phyloP scores from a whole-genome alignment of 2,329 filamentous ascomycete genomes.

The Stagonosporopsis cucurbitacearum region DNA sequence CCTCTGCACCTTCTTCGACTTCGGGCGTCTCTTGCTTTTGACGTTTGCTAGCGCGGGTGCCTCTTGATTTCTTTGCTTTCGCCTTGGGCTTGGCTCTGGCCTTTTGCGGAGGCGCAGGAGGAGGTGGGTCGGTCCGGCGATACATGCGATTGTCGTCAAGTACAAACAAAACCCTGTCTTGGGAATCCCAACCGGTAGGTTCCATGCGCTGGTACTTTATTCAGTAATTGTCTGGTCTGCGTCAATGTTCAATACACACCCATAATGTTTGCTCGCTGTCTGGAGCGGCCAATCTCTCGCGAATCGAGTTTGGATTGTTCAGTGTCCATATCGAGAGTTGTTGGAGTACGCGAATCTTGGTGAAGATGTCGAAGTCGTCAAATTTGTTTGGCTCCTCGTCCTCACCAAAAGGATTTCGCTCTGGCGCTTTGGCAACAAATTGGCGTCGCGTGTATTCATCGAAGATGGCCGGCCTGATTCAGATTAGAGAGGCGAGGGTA shows the following conservation, averaged over 20 bases:
- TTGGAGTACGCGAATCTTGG: conserved; percentile 83
- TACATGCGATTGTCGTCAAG: conserved; percentile 95
- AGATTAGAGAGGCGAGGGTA: not conserved
- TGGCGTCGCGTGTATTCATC: conserved; percentile 93
- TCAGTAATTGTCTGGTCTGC: conserved; percentile 21
- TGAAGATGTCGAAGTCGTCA: conserved; percentile 79
- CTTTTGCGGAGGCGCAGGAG: conserved; percentile 64
- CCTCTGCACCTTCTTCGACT: conserved; percentile 51
- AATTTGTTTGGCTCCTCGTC: conserved; percentile 78
- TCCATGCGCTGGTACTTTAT: conserved; percentile 65
- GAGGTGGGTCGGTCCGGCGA: conserved; percentile 77
- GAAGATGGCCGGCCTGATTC: conserved; percentile 77
- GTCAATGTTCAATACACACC: conserved; percentile 62
- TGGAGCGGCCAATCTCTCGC: conserved; percentile 83
- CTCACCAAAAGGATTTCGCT: conserved; percentile 83
- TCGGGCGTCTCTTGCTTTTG: conserved; percentile 63
- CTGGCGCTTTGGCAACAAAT: conserved; percentile 80
- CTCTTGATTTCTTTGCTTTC: conserved; percentile 64
- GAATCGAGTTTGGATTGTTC: conserved; percentile 82
- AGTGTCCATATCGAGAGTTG: conserved; percentile 90
- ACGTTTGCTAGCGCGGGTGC: conserved; percentile 72
- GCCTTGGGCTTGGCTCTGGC: conserved; percentile 53
- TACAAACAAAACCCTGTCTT: conserved; percentile 87
- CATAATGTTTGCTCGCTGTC: conserved; percentile 82
- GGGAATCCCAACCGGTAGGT: conserved; percentile 84